Base-by-base conservation (phyloP, 2,329 filamentous ascomycete species). In the Calcarisporium arbuscula region DNA sequence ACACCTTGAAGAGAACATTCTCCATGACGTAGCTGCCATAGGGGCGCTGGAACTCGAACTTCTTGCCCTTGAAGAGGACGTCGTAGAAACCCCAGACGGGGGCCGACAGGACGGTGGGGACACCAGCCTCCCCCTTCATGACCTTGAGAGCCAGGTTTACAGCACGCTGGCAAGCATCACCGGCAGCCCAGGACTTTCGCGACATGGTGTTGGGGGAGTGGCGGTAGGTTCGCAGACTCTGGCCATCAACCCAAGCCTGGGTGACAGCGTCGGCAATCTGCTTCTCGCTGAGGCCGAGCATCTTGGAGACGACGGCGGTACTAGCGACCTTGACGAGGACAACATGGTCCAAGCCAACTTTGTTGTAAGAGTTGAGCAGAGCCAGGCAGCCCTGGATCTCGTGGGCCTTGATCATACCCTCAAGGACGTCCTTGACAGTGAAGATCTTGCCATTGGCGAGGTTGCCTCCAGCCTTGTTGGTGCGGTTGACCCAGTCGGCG, bases 11-110 rank as follows among this genome's bases (percentile, higher is more conserved):
- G 45, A 98, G 80, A 41, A 98, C 88, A 57, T 96, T 98, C 79
- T 98, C 92, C 92, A 98, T 98, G 48, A 98, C 92, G 64, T 98
- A 98, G 72, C 85, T 94, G 58, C 89, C 90, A 58, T 98, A 98
- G 39, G 82, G 80, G 44, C 92, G 81, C 73, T 96, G 90, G 75
- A 95, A 98, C 62, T 88, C 72, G 61, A 98, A 98, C 65, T 85
- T 85, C 54, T 94, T 87, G 66, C 88, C 88, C 70, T 89, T 86
- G 75, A 96, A 98, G 45, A 94, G 77, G 46, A 96, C 89, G 58
- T 98, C 92, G 68, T 98, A 98, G 77, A 96, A 98, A 40, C 92
- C 92, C 92, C 92, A 98, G 39, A 81, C 80, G 23, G 88, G 88
- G 8, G 90, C 88, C 31, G 87, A 92, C 40, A 98, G 79, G 28